Evolutionary conservation across 2,329 filamentous ascomycete genomes (phyloP), one percentile per base, ranked within the genome.

Genomic region (Diplodia corticola): DNA sequence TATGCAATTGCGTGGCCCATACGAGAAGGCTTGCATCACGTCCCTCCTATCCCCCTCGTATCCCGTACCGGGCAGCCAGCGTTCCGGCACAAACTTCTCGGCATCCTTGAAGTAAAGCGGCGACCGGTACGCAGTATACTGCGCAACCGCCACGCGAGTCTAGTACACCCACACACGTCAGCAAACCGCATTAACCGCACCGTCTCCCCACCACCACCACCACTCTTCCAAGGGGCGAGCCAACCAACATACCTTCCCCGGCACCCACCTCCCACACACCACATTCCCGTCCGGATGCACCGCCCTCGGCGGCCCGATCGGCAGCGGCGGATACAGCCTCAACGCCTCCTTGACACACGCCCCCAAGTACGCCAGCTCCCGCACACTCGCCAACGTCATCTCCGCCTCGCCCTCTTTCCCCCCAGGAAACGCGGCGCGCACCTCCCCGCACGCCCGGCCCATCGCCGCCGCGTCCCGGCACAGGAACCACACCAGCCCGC

Each of bases 281-380:
- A 37, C 54, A 24, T 75, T 75, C 3, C 69, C 78, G 5, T 74
- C 76, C 4, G 67, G 49, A 7, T 76, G 75, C 0, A 70, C 70
- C 1, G 37, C 22, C 10, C 79, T 72, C 4, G 75, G 72, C 9
- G 78, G 66, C 1, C 76, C 75, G 9, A 70, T 68, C 0, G 80
- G 73, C 1, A 81, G 74, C 0, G 81, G 80, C 3, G 81, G 81
- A 68, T 80, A 80, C 10, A 80, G 73, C 1, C 82, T 71, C 5
- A 83, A 69, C 0, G 73, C 77, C 68, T 82, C 80, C 22, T 80
- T 77, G 6, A 82, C 70, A 35, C 75, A 77, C 0, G 51, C 63
- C 26, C 22, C 35, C 22, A 65, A 20, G 30, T 65, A 65, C 24
- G 5, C n/a, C 51, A 65, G 20, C 5, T n/a, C 26, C 40, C 26